Percentiles rank a stretch among this genome's conserved stretches.
phyloP scores from a whole-genome alignment of 2,329 filamentous ascomycete species.

The Cordyceps cateniannulata region DNA sequence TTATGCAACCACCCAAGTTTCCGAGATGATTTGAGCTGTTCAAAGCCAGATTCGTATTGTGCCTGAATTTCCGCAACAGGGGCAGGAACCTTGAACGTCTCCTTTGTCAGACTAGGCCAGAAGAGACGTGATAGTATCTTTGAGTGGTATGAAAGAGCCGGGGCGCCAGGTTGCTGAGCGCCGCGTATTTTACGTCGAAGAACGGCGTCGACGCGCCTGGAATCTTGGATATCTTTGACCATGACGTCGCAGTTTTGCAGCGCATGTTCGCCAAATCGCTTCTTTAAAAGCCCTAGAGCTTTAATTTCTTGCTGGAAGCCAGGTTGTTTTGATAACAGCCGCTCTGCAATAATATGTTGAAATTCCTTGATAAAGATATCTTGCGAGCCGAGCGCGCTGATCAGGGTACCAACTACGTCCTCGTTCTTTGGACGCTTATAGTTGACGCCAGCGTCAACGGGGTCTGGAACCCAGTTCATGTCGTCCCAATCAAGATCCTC shows the following conservation, averaged over 20 bases:
- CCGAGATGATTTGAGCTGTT: slow-evolving; percentile 71
- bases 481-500: slow-evolving; percentile 84
- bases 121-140: slow-evolving; percentile 89
- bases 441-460: slow-evolving; percentile 85
- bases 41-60: slow-evolving; percentile 69
- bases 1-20: slow-evolving; percentile 86
- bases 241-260: slow-evolving; percentile 96
- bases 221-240: slow-evolving; percentile 88
- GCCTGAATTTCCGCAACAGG: slow-evolving; percentile 56
- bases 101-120: slow-evolving; percentile 77
- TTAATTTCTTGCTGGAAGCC: slow-evolving; percentile 74
- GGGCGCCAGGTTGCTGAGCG: slow-evolving; percentile 14
- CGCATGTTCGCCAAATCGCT: slow-evolving; percentile 76
- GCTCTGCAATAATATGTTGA: slow-evolving; percentile 79
- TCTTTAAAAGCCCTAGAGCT: slow-evolving; percentile 80
- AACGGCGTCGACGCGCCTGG: slow-evolving; percentile 61
- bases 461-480: slow-evolving; percentile 88
- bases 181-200: slow-evolving; percentile 44
- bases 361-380: slow-evolving; percentile 94
- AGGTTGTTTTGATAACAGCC: slow-evolving; percentile 60
- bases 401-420: slow-evolving; percentile 86
- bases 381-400: slow-evolving; percentile 80
- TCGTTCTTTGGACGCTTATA: slow-evolving; percentile 84
- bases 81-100: slow-evolving; percentile 58
- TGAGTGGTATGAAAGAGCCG: slow-evolving; percentile 52